Conservation (phyloP, 1,139 yeast genomes). For the Saccharomyces hybrid region DNA sequence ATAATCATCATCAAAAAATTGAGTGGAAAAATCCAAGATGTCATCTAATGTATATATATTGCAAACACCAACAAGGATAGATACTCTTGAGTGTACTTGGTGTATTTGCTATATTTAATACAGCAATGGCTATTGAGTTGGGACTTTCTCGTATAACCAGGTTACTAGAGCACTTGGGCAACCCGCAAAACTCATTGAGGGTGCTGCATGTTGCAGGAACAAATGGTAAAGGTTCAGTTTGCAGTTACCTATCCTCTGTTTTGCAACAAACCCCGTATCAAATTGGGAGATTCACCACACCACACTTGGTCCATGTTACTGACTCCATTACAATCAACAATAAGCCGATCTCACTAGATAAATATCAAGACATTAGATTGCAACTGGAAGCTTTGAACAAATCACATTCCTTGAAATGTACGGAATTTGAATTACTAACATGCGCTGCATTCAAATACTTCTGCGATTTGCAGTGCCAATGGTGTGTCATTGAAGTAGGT, state of each 20-base stretch:
- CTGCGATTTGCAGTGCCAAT: conserved; percentile 46
- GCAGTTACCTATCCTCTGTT: conserved; percentile 66
- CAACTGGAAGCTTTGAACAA: conserved; percentile 32
- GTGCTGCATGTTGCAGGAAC: conserved; percentile 89
- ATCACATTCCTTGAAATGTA: conserved; percentile 48
- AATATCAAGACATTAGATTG: conserved; percentile 42
- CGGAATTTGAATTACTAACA: conserved; percentile 81
- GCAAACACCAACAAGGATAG: not conserved
- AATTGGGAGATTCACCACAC: conserved; percentile 75
- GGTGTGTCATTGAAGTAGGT: conserved; percentile 85
- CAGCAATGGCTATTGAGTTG: conserved; percentile 44
- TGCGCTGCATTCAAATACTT: conserved; percentile 79
- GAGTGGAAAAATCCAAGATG: not conserved
- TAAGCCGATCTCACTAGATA: conserved; percentile 41
- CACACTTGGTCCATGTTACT: conserved; percentile 65
- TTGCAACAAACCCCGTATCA: conserved; percentile 38
- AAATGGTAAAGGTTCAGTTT: conserved; percentile 89
- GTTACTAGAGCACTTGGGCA: conserved; percentile 54
- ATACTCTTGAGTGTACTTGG: not conserved
- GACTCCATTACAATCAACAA: conserved; percentile 71
- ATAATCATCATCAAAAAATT: not conserved
- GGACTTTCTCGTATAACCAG: conserved; percentile 57
- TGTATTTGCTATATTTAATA: not conserved
- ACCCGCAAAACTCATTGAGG: conserved; percentile 57
- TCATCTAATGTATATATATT: not conserved